Evolutionary conservation across 2,329 filamentous ascomycete genomes (phyloP).

Genomic region (Tolypocladium capitatum): DNA sequence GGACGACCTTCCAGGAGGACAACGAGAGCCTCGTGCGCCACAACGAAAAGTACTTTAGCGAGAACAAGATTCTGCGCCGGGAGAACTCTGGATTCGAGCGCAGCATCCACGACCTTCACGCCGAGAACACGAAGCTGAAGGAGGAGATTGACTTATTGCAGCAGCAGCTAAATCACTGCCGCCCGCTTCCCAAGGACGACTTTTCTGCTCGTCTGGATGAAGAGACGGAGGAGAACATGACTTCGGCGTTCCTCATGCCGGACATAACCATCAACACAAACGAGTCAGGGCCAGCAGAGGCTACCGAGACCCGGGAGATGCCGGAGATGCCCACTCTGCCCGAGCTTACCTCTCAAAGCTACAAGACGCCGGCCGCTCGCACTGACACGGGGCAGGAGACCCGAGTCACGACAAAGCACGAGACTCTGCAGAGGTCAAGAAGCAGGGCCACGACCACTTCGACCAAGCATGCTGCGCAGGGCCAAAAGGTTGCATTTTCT

Average conservation of each 20-base stretch:
- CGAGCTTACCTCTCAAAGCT: constrained; percentile 20
- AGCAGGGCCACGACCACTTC: constrained; percentile 12
- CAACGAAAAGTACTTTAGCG: constrained; percentile 41
- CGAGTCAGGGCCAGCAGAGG: constrained; percentile 16
- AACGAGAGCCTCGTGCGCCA: constrained; percentile 39
- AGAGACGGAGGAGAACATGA: constrained; percentile 39
- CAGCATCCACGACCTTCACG: constrained; percentile 30
- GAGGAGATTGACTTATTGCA: constrained; percentile 33
- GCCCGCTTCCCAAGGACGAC: constrained; percentile 23
- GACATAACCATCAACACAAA: constrained; percentile 41
- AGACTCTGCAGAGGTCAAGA: constrained; percentile 14
- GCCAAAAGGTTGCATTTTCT: constrained; percentile 28
- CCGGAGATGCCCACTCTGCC: constrained; percentile 14
- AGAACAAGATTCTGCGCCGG: constrained; percentile 34
- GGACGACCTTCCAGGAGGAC: constrained; percentile 32
- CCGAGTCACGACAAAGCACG: constrained; percentile 14
- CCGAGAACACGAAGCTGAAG: constrained; percentile 32
- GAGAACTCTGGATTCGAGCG: constrained; percentile 36
- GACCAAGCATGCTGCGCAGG: constrained; percentile 11
- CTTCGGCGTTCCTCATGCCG: constrained; percentile 44
- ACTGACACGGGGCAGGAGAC: constrained; percentile 17
- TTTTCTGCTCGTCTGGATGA: constrained; percentile 21
- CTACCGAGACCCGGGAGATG: constrained; percentile 18
- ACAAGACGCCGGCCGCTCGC: constrained; percentile 12
- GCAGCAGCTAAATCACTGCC: constrained; percentile 29